phyloP scores from a whole-genome alignment of 495 filamentous ascomycete genomes.

The Astrocystis sublimbata region DNA sequence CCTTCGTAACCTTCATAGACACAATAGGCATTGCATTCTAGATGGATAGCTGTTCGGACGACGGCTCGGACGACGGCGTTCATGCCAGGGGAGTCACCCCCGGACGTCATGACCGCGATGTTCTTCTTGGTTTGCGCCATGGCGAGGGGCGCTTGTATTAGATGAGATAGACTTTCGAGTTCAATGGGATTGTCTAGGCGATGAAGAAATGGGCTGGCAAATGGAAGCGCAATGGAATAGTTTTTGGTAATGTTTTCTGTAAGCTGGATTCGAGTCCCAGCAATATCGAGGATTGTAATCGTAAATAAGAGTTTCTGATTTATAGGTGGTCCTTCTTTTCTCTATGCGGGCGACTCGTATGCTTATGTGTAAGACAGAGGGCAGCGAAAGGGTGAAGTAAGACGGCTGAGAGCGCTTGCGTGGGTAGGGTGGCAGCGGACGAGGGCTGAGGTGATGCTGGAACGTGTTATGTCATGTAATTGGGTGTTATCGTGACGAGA shows the following conservation, averaged over 20 bases:
- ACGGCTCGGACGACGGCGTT: slow-evolving; percentile 92
- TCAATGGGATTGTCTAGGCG: not conserved
- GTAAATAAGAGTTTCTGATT: not conserved
- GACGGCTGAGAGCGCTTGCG: not conserved
- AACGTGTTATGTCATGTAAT: slow-evolving; percentile 15
- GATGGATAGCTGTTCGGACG: slow-evolving; percentile 85
- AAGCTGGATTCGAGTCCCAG: not conserved
- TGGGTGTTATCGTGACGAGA: slow-evolving; percentile 13
- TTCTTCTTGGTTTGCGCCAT: slow-evolving; percentile 62
- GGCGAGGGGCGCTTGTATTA: slow-evolving; percentile 13
- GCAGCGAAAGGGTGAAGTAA: slow-evolving; percentile 1
- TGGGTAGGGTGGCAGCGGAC: not conserved
- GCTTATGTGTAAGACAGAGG: slow-evolving; percentile 2
- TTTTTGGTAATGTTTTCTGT: not conserved
- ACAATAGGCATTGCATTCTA: slow-evolving; percentile 83
- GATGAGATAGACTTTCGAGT: not conserved
- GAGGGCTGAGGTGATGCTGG: slow-evolving; percentile 6
- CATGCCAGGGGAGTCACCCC: slow-evolving; percentile 98
- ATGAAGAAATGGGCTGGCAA: not conserved
- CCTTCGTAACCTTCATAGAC: slow-evolving; percentile 97
- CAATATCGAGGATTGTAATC: not conserved
- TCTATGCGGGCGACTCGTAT: slow-evolving; percentile 3
- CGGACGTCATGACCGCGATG: slow-evolving; percentile 94
- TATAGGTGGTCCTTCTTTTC: not conserved
- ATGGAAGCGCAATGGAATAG: not conserved